Evolutionary conservation across 2,329 filamentous ascomycete genomes (phyloP).

Genomic region (Fusarium sp.): DNA sequence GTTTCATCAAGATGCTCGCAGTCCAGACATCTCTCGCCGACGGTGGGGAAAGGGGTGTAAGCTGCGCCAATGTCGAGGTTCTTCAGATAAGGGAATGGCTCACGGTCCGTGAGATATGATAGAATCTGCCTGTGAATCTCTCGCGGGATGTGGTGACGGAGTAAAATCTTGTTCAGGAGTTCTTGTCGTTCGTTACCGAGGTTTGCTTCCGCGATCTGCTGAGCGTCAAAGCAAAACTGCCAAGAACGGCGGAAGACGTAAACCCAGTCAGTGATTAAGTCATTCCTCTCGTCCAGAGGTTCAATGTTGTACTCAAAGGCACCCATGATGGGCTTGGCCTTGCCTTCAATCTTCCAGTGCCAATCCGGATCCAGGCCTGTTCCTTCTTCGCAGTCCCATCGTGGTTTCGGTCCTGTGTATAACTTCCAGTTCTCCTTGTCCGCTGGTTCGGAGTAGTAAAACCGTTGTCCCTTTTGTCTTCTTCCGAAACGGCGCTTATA

Average conservation of each 20-base stretch:
- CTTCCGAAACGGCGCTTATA: too few relatives aligned
- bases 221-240: conserved; percentile 20
- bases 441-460: background rate
- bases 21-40: background rate
- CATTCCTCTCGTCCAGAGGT: background rate
- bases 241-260: conserved; percentile 9
- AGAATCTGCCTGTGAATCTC: conserved; percentile 2
- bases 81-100: background rate
- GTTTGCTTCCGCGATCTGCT: background rate
- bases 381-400: background rate
- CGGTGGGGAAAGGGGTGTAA: conserved; percentile 1
- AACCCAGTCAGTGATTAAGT: background rate
- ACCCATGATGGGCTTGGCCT: background rate
- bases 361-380: background rate
- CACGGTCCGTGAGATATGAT: background rate
- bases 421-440: background rate
- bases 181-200: background rate
- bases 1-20: background rate
- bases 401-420: background rate
- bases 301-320: background rate
- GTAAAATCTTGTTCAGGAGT: background rate
- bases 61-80: background rate
- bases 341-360: background rate
- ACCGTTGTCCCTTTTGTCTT: background rate
- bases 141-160: background rate